A percentile compares a stretch with the other conserved stretches of the same genome.
These are phyloP conservation scores for Dioszegia crocea DNA, from an alignment of 768 basidiomycete species.

Conservation along the genomic window DNA sequence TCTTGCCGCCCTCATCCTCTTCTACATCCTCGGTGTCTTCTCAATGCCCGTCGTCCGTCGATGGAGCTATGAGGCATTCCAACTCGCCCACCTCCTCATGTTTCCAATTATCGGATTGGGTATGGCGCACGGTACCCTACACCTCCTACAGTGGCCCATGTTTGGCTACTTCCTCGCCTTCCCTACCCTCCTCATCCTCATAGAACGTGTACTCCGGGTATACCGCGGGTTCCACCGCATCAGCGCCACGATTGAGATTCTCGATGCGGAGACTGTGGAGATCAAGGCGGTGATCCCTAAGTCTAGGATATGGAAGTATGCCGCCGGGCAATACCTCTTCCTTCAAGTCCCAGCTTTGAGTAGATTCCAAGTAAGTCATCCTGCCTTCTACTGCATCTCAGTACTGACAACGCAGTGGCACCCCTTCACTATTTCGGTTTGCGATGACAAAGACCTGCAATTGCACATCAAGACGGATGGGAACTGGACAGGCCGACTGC, in stretches of 20 bases:
- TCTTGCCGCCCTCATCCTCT: constrained; percentile 17
- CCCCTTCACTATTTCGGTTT: constrained; percentile 24
- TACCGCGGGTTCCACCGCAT: constrained; percentile 14
- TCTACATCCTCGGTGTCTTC: constrained; percentile 14
- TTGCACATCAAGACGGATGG: constrained; percentile 32
- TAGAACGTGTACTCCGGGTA: constrained; percentile 15
- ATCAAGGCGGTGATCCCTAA: constrained; percentile 7
- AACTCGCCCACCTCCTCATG: constrained; percentile 28
- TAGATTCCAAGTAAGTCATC: neutral
- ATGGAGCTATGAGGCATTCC: constrained; percentile 28
- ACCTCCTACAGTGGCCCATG: constrained; percentile 25
- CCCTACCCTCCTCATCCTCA: constrained; percentile 21
- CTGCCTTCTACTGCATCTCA: too few species aligned
- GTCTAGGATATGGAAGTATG: constrained; percentile 14
- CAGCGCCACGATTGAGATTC: constrained; percentile 12
- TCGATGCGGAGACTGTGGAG: constrained; percentile 21
- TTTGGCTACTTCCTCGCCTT: constrained; percentile 30
- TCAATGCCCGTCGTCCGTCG: constrained; percentile 17
- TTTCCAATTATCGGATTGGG: constrained; percentile 27
- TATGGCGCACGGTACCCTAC: constrained; percentile 22
- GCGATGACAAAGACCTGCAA: constrained; percentile 9
- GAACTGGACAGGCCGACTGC: constrained; percentile 18
- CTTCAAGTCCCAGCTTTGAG: constrained; percentile 18
- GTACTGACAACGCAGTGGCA: constrained; percentile 10
- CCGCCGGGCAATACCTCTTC: constrained; percentile 25